phyloP scores from a whole-genome alignment of 2,329 filamentous ascomycete genomes.

The Didymella keratinophila region DNA sequence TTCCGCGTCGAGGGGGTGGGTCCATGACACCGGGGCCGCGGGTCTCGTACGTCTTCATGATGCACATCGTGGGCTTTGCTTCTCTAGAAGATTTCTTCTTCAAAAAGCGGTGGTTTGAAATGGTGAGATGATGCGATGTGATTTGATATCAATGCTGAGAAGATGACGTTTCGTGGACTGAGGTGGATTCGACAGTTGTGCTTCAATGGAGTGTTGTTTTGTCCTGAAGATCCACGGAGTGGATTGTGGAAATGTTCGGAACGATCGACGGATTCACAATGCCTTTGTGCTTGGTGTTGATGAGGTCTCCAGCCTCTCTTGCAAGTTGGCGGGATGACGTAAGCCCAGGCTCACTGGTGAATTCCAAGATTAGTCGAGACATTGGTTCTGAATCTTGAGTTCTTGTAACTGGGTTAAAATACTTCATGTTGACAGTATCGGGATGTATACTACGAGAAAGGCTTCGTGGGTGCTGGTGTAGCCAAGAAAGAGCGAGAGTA shows the following conservation, averaged over 20 bases:
- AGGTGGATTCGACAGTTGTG: not conserved
- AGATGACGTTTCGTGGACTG: not conserved
- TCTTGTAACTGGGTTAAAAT: not conserved
- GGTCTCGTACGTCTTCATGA: constrained; percentile 43
- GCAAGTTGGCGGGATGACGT: constrained; percentile 18
- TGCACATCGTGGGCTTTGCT: constrained; percentile 38
- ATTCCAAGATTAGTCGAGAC: not conserved
- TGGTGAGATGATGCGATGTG: not conserved
- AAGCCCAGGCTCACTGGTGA: constrained; percentile 7
- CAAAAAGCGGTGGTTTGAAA: not conserved
- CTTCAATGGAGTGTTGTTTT: not conserved
- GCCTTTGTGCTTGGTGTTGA: constrained; percentile 17
- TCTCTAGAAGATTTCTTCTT: not conserved
- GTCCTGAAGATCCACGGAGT: not conserved
- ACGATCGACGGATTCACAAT: constrained; percentile 5
- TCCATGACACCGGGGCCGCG: constrained; percentile 39
- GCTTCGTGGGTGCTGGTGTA: not conserved
- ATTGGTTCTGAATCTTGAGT: not conserved
- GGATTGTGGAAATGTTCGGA: not conserved
- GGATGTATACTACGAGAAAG: not conserved
- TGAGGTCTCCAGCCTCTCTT: not conserved
- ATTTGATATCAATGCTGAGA: not conserved
- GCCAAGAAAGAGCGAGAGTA: not conserved
- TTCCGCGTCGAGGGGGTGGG: constrained; percentile 42
- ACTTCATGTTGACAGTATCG: not conserved